Evolutionary conservation across 306 rosid species (phyloP).

Genomic region (Cucurbita ficifolia): DNA sequence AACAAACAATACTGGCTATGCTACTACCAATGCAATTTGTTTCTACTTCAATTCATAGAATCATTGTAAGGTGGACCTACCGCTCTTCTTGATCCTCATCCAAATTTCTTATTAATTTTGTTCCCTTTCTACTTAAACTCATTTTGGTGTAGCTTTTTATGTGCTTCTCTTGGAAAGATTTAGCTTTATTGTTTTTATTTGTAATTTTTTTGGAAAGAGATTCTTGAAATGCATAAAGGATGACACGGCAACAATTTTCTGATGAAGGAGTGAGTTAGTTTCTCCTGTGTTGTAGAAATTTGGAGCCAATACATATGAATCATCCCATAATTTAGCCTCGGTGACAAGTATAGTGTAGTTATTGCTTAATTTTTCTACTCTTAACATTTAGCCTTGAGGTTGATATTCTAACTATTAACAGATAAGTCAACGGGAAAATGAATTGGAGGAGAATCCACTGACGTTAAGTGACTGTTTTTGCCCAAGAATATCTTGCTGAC

Average conservation of each 20-base stretch:
- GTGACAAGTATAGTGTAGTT: background rate
- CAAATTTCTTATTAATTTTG: background rate
- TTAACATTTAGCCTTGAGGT: background rate
- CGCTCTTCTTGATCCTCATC: background rate
- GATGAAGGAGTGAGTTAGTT: background rate
- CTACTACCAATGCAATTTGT: background rate
- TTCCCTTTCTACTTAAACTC: background rate
- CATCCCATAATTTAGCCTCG: background rate
- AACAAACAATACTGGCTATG: background rate
- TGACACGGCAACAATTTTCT: background rate
- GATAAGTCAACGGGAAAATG: constrained; percentile 80
- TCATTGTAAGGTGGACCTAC: background rate
- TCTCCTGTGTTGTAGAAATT: background rate
- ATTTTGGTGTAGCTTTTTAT: background rate
- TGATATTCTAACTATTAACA: constrained; percentile 27
- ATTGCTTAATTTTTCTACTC: background rate
- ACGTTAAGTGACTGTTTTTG: constrained; percentile 59
- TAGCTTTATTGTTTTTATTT: background rate
- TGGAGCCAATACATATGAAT: background rate
- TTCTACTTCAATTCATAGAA: background rate
- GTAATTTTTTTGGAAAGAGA: background rate
- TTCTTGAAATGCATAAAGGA: background rate
- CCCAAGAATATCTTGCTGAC: constrained; percentile 58
- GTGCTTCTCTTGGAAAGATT: background rate
- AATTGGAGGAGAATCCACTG: constrained; percentile 66